phyloP scores from a whole-genome alignment of 2,329 filamentous ascomycete genomes.

The Aspergillus puulaauensis region DNA sequence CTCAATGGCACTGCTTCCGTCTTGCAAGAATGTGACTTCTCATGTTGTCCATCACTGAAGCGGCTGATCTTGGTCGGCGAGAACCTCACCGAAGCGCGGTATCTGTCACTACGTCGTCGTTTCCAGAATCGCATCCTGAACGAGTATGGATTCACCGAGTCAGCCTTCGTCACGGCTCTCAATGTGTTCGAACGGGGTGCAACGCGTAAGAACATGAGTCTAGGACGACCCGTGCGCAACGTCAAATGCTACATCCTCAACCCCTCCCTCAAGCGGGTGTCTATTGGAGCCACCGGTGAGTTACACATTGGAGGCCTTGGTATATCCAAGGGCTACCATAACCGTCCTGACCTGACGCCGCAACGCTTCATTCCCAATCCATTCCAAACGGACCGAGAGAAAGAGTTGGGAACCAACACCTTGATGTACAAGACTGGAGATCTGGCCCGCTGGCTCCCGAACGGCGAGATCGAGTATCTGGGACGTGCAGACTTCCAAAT shows the following conservation, averaged over 20 bases:
- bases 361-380: background rate
- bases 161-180: background rate
- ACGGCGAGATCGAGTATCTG: constrained; percentile 71
- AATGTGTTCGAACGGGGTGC: background rate
- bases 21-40: background rate
- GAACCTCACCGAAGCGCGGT: background rate
- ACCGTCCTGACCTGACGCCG: background rate
- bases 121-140: background rate
- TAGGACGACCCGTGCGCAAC: background rate
- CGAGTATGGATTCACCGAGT: background rate
- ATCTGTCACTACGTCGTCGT: background rate
- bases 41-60: background rate
- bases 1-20: background rate
- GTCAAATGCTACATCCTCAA: background rate
- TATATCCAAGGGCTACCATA: background rate
- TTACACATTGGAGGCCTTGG: background rate
- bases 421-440: background rate
- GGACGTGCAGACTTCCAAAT: constrained; percentile 84
- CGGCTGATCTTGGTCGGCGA: background rate
- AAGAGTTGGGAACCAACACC: background rate
- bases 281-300: background rate
- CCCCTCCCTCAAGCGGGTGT: background rate
- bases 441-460: background rate
- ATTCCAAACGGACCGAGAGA: background rate
- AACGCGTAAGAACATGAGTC: background rate